phyloP scores from a whole-genome alignment of 2,329 filamentous ascomycete species.

The Fusarium heterosporum region DNA sequence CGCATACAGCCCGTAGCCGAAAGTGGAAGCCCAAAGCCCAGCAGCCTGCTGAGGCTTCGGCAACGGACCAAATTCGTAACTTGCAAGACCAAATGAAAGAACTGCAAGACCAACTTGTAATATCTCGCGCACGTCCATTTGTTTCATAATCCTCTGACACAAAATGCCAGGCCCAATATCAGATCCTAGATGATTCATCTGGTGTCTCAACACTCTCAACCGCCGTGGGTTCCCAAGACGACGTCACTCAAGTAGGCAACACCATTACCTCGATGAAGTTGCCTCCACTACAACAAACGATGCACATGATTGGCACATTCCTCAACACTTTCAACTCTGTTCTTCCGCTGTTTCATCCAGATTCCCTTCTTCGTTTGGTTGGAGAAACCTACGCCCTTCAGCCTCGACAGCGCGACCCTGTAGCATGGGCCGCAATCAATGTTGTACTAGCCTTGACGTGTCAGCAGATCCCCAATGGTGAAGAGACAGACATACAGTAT shows the following conservation, averaged over 20 bases:
- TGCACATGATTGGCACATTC: slow-evolving; percentile 12
- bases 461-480: slow-evolving; percentile 1
- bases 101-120: not conserved
- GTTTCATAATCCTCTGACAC: accelerated
- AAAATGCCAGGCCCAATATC: not conserved
- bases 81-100: not conserved
- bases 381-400: slow-evolving; percentile 8
- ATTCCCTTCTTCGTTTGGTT: not conserved
- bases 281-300: not conserved
- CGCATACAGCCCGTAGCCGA: not conserved
- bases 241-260: not conserved
- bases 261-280: not conserved
- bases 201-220: accelerated
- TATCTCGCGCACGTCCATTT: accelerated
- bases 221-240: not conserved
- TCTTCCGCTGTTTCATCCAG: slow-evolving; percentile 5
- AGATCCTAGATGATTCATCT: accelerated
- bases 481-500: not conserved
- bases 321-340: slow-evolving; percentile 5
- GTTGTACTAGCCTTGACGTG: slow-evolving; percentile 11
- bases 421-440: slow-evolving; percentile 12
- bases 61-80: not conserved
- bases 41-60: not conserved
- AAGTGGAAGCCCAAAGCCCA: slow-evolving; percentile 14
- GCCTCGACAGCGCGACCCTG: not conserved